These are phyloP conservation scores for Diplocarpon mali DNA, from an alignment of 2,329 filamentous ascomycete genomes.

Conservation along the genomic window DNA sequence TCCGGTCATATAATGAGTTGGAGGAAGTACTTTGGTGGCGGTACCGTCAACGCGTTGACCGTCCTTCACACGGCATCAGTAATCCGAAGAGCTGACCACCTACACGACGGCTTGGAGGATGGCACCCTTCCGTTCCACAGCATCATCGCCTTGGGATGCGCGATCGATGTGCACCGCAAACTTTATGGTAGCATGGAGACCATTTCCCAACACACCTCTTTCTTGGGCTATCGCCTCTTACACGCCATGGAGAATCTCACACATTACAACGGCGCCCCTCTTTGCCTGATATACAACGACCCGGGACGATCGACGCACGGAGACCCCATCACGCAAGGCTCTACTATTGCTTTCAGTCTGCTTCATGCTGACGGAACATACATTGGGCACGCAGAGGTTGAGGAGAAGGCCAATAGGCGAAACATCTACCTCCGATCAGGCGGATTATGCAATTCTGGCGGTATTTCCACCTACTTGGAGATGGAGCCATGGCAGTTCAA, in stretches of 20 bases:
- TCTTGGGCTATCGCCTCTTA: slow-evolving; percentile 48
- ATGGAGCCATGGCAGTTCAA: slow-evolving; percentile 73
- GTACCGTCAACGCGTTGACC: slow-evolving; percentile 82
- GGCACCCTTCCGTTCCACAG: slow-evolving; percentile 84
- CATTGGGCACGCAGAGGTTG: slow-evolving; percentile 70
- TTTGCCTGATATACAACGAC: slow-evolving; percentile 25
- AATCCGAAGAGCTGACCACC: slow-evolving; percentile 61
- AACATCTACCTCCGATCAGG: slow-evolving; percentile 78
- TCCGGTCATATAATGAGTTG: slow-evolving; percentile 51
- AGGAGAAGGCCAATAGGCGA: slow-evolving; percentile 72
- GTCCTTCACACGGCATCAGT: slow-evolving; percentile 58
- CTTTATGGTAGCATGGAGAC: slow-evolving; percentile 61
- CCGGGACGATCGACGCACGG: slow-evolving; percentile 25
- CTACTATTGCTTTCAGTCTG: slow-evolving; percentile 77
- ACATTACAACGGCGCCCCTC: slow-evolving; percentile 49
- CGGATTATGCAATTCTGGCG: slow-evolving; percentile 83
- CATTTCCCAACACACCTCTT: slow-evolving; percentile 60
- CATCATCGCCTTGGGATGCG: slow-evolving; percentile 70
- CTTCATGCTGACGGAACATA: slow-evolving; percentile 57
- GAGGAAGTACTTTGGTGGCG: slow-evolving; percentile 80
- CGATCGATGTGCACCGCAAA: slow-evolving; percentile 54
- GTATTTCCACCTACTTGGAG: slow-evolving; percentile 59
- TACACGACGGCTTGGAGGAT: slow-evolving; percentile 80
- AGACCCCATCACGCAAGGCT: slow-evolving; percentile 39
- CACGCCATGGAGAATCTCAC: slow-evolving; percentile 44